Conservation (phyloP, 2,329 filamentous ascomycete genomes). For the Fusarium succisae region DNA sequence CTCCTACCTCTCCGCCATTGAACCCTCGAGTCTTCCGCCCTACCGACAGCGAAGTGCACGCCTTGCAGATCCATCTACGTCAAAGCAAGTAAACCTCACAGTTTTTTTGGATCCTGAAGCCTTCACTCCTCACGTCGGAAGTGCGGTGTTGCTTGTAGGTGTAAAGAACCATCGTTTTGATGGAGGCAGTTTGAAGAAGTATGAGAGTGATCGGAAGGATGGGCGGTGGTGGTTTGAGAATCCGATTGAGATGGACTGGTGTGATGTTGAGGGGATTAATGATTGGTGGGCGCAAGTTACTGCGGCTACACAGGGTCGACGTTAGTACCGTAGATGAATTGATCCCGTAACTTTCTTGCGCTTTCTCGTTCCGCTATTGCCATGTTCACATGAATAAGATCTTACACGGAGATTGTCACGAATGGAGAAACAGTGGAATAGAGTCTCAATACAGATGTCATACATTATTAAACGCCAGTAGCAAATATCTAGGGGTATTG, state of each 20-base stretch:
- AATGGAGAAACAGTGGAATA: neutral
- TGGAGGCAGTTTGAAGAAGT: conserved; percentile 56
- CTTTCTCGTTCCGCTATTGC: rapidly evolving
- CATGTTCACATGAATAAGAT: neutral
- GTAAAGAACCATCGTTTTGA: conserved; percentile 68
- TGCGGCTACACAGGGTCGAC: neutral
- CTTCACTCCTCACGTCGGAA: conserved; percentile 59
- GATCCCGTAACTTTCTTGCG: neutral
- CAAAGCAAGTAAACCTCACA: conserved; percentile 62
- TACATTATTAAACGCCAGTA: neutral
- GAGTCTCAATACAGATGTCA: neutral
- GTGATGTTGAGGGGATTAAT: conserved; percentile 56
- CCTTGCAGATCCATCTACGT: conserved; percentile 60
- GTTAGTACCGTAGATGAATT: neutral
- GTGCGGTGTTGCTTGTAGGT: conserved; percentile 60
- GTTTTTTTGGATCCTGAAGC: conserved; percentile 63
- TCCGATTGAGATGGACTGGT: conserved; percentile 59
- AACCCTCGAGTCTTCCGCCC: conserved; percentile 60
- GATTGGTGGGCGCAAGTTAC: conserved; percentile 55
- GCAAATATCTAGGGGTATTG: neutral
- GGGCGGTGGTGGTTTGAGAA: conserved; percentile 63
- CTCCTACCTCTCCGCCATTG: conserved; percentile 56
- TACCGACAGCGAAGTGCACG: conserved; percentile 62
- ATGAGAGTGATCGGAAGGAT: conserved; percentile 50
- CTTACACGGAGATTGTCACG: neutral